phyloP scores from a whole-genome alignment of 176 grass and related monocot species.

The Leersia perrieri region DNA sequence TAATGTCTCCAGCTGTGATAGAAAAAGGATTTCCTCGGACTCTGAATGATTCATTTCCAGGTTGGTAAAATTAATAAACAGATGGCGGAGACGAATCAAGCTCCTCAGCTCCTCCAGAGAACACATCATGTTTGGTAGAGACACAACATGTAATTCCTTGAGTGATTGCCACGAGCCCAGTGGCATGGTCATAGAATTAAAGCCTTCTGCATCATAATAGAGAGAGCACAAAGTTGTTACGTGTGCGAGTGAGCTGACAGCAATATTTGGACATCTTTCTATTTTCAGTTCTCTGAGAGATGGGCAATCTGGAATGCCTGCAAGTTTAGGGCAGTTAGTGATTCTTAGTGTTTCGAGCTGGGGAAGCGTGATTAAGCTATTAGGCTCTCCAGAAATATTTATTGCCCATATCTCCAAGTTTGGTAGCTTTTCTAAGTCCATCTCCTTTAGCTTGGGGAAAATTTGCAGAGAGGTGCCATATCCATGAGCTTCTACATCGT shows the following conservation, averaged over 20 bases:
- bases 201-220: rapidly evolving
- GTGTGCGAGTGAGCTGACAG: background rate
- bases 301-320: background rate
- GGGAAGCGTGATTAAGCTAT: background rate
- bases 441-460: background rate
- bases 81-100: background rate
- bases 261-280: background rate
- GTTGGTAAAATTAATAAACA: rapidly evolving
- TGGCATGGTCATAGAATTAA: background rate
- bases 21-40: too few relatives aligned
- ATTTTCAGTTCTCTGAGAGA: background rate
- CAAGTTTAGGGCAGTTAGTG: too few relatives aligned
- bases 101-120: background rate
- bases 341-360: background rate
- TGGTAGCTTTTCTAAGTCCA: background rate
- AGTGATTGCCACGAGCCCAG: background rate
- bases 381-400: background rate
- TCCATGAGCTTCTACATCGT: background rate
- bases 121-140: background rate
- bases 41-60: slow-evolving; percentile 9
- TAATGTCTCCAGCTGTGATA: too few relatives aligned
- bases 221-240: background rate
- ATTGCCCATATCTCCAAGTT: slow-evolving; percentile 7
- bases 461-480: background rate
- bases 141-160: background rate